Percentiles rank a stretch among this genome's conserved stretches.
These are phyloP conservation scores for Daldinia childiae DNA, from an alignment of 495 filamentous ascomycete genomes.

Conservation along the genomic window DNA sequence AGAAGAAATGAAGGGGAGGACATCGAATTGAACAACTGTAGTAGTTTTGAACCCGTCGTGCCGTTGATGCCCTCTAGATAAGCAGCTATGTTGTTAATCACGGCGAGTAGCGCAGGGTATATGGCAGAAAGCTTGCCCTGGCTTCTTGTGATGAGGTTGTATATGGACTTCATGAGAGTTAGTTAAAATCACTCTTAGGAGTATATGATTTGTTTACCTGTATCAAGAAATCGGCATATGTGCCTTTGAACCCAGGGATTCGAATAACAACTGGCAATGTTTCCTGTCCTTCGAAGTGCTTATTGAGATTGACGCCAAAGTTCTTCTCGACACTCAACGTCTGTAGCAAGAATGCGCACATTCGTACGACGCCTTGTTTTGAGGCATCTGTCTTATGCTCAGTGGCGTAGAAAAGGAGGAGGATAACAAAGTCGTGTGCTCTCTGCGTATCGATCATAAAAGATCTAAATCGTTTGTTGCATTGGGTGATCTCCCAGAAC, in stretches of 20 bases:
- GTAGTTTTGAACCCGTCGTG: slow-evolving; percentile 79
- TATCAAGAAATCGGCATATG: slow-evolving; percentile 93
- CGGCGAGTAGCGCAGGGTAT: slow-evolving; percentile 90
- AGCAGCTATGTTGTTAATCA: slow-evolving; percentile 91
- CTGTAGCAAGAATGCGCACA: slow-evolving; percentile 97
- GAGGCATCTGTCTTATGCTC: slow-evolving; percentile 85
- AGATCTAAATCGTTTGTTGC: slow-evolving; percentile 96
- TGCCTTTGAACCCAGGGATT: slow-evolving; percentile 84
- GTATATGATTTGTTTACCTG: slow-evolving; percentile 67
- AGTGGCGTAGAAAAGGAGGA: slow-evolving; percentile 91
- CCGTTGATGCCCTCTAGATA: slow-evolving; percentile 80
- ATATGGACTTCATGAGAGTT: slow-evolving; percentile 74
- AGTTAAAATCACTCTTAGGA: background rate
- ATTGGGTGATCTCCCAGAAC: slow-evolving; percentile 97
- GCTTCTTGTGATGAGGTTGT: slow-evolving; percentile 88
- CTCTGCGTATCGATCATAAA: slow-evolving; percentile 97
- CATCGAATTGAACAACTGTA: slow-evolving; percentile 93
- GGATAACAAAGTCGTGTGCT: slow-evolving; percentile 89
- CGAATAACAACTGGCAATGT: slow-evolving; percentile 83
- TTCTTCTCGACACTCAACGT: slow-evolving; percentile 93
- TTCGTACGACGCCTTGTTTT: slow-evolving; percentile 90
- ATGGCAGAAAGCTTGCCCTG: slow-evolving; percentile 91
- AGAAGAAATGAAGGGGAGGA: slow-evolving; percentile 94
- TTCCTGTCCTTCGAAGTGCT: slow-evolving; percentile 87
- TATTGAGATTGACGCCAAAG: slow-evolving; percentile 90